Conservation (phyloP, 805 yeast genomes). For the Saccharomycopsis sp. region DNA sequence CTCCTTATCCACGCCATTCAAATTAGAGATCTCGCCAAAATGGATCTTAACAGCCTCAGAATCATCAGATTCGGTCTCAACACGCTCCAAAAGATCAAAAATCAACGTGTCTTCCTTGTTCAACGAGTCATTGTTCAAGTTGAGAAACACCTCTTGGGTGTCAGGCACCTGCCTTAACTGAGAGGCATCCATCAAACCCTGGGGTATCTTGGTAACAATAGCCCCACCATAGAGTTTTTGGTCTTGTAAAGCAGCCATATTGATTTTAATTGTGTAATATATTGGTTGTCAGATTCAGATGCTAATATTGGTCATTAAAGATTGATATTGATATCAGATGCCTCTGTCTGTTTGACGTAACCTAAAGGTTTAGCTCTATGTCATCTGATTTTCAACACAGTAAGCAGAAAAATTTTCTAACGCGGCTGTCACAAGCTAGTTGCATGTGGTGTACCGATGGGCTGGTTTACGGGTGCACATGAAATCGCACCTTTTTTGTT, state of each 20-base stretch:
- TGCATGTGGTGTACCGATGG: neutral
- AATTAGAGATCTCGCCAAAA: constrained; percentile 44
- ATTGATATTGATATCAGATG: no score
- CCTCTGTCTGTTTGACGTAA: no score
- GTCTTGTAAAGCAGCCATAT: neutral
- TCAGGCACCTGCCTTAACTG: constrained; percentile 80
- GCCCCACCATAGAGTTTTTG: constrained; percentile 74
- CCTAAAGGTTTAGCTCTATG: no score
- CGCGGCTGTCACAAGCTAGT: neutral
- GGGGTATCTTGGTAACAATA: constrained; percentile 51
- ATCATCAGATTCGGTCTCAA: constrained; percentile 25
- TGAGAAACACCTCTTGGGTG: constrained; percentile 84
- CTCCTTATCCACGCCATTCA: constrained; percentile 33
- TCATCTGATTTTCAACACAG: no score
- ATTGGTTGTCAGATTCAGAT: no score
- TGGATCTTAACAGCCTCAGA: constrained; percentile 44
- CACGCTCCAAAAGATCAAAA: constrained; percentile 35
- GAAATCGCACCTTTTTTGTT: neutral
- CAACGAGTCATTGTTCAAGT: constrained; percentile 28
- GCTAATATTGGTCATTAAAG: no score
- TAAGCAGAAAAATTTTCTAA: neutral
- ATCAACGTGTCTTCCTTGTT: constrained; percentile 30
- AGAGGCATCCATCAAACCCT: constrained; percentile 67
- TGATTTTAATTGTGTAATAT: no score
- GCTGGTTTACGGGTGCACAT: neutral